These are phyloP conservation scores for Thermothelomyces thermophilus DNA, from an alignment of 2,329 filamentous ascomycete species.

Conservation along the genomic window DNA sequence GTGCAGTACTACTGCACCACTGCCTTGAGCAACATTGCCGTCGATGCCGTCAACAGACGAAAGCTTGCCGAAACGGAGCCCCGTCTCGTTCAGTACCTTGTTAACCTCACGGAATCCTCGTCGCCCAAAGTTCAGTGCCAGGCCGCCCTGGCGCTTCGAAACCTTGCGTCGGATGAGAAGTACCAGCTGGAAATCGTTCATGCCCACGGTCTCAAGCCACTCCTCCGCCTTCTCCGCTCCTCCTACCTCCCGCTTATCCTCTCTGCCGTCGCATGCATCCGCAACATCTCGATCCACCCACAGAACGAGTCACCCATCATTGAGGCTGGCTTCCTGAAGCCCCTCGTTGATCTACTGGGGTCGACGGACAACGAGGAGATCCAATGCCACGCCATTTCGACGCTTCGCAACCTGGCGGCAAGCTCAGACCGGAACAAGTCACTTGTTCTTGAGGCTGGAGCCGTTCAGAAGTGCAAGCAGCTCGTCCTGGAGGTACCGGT, in stretches of 20 bases:
- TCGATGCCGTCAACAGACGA: conserved; percentile 84
- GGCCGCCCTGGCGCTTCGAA: conserved; percentile 86
- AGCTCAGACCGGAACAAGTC: conserved; percentile 98
- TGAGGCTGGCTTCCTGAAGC: conserved; percentile 90
- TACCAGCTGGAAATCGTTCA: conserved; percentile 97
- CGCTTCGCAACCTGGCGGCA: conserved; percentile 86
- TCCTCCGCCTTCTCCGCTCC: conserved; percentile 85
- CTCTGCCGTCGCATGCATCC: conserved; percentile 94
- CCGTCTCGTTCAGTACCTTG: conserved; percentile 85
- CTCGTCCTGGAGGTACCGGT: conserved; percentile 88
- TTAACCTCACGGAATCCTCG: conserved; percentile 94
- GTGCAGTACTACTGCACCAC: conserved; percentile 99
- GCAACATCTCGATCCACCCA: conserved; percentile 97
- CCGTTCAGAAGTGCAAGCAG: conserved; percentile 98
- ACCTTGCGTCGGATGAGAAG: conserved; percentile 95
- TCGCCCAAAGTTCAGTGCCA: conserved; percentile 98
- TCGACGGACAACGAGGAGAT: conserved; percentile 98
- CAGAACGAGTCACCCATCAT: conserved; percentile 98
- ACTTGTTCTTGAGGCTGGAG: conserved; percentile 90
- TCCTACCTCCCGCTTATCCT: conserved; percentile 94
- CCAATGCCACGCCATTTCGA: conserved; percentile 97
- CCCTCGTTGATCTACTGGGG: conserved; percentile 85
- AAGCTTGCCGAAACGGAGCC: conserved; percentile 86
- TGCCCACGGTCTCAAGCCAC: conserved; percentile 73
- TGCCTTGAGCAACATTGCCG: conserved; percentile 95